Evolutionary conservation across 805 yeast genomes (phyloP).

Genomic region (Monosporozyma aerobia): DNA sequence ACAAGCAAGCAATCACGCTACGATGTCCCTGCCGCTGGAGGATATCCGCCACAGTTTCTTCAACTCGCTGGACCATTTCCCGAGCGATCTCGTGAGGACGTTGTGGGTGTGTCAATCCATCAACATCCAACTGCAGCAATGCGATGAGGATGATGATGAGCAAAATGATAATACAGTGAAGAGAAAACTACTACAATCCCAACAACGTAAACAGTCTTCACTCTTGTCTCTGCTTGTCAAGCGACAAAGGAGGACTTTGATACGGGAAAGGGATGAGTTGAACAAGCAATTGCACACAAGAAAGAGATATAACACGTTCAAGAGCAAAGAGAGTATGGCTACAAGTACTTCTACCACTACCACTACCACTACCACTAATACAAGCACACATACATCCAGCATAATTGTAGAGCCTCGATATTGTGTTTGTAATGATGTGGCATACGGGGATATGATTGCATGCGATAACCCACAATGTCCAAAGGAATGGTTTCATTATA

Average conservation of each 20-base stretch:
- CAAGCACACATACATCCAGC: neutral
- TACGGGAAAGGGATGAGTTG: neutral
- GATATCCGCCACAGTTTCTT: slow-evolving; percentile 35
- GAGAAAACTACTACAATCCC: neutral
- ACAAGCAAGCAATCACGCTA: neutral
- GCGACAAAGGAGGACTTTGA: neutral
- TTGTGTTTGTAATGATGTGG: slow-evolving; percentile 39
- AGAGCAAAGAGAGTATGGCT: neutral
- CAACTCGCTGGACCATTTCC: slow-evolving; percentile 35
- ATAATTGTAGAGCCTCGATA: slow-evolving; percentile 17
- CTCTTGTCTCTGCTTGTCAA: neutral
- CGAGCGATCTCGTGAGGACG: slow-evolving; percentile 33
- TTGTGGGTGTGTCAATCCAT: neutral
- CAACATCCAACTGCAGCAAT: neutral
- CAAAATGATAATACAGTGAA: no score
- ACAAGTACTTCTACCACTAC: neutral
- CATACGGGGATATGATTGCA: slow-evolving; percentile 77
- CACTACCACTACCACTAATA: neutral
- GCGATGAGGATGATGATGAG: neutral
- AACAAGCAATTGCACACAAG: neutral
- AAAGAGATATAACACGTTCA: neutral
- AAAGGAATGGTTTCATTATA: slow-evolving; percentile 73
- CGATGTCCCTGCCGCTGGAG: neutral
- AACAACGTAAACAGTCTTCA: neutral
- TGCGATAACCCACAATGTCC: slow-evolving; percentile 75